Base-by-base conservation (phyloP, 192 early-diverging fungal genomes). In the Coemansia sp. region DNA sequence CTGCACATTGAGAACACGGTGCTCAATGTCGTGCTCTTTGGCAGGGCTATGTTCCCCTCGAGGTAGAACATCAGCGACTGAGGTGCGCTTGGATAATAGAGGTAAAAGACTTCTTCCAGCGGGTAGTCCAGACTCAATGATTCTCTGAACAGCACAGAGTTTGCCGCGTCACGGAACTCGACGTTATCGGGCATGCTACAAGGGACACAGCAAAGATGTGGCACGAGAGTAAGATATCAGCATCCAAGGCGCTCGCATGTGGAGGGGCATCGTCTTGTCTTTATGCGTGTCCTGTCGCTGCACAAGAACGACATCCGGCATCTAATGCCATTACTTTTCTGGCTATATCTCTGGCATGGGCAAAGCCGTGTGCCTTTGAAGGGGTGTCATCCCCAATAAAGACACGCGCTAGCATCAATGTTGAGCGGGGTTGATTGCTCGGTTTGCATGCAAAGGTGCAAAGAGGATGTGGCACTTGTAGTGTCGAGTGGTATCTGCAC, bases 161-260 rank as follows among this genome's bases (percentile, higher is more conserved):
- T 59, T 8, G 67, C 16, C 13, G 78, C 73, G 60, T 81, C 78
- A 31, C 78, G 73, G 41, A 81, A 81, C 65, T 81, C 78, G 33
- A 81, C 59, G 35, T 76, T 81, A 16, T 59, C 53, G 21, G 41
- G 20, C 58, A 66, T 68, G 28, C 77, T 70, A 74, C 35, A 20
- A 23, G 11, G 8, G 39, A 43, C 55, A 25, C 36, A 6, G 52
- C 14, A 38, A 41, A 18, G 28, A 0, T 26, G 20, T 34, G 33
- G 33, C 25, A 26, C 5, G 4, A 43, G 4, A 34, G 2, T 2
- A 33, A 13, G 8, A 13, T 5, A 13, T 33, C 31, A 55, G 13
- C 7, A 33, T n/a, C 1, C 7, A 13, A 55, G 20, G 20, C 6
- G 41, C 41, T 5, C n/a, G 41, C 41, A 42, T 14, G n/a, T 13